Evolutionary conservation across 305 asterid species (phyloP), one percentile per base, ranked within the genome.

Genomic region (Euphrasia arctica): DNA sequence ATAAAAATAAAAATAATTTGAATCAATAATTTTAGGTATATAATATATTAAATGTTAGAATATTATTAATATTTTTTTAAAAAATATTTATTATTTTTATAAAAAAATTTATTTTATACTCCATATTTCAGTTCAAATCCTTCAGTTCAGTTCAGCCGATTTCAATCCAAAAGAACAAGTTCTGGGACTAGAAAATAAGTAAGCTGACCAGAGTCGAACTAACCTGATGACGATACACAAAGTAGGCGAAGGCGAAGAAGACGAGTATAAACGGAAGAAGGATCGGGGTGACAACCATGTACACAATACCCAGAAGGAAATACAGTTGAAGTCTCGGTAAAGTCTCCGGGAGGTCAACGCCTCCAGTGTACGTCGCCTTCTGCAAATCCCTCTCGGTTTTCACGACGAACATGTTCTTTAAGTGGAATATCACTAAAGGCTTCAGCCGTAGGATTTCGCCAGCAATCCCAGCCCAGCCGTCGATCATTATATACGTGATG

Each of bases 391-490:
- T 72, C 74, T 83, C 89, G 3, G 97, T 92, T 80, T 90, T 92
- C 14, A 92, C 97, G 29, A 92, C 60, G 78, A 92, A 85, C 80
- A 87, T 77, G 79, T 84, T 87, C 77, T 89, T 92, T 5, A 92
- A 79, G 75, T 92, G 96, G 79, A 81, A 92, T 66, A 87, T 85
- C 31, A 87, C 90, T 43, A 92, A 69, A n/a, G 80, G 84, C 67
- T 85, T 90, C 70, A 92, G 67, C 48, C 96, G 81, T 63, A 92
- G 95, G 69, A 92, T 90, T 71, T 92, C 98, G 66, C 87, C 66
- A 22, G 98, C 97, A 32, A 92, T 80, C 65, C 87, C 97, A 5
- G 98, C 97, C 98, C 97, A 92, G 58, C 98, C 98, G 66, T 92
- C 98, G 7, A 89, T 80, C 98, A 91, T 89, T 75, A 89, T 85